phyloP scores from a whole-genome alignment of 441 rosid genomes.

The Populus hybrid region DNA sequence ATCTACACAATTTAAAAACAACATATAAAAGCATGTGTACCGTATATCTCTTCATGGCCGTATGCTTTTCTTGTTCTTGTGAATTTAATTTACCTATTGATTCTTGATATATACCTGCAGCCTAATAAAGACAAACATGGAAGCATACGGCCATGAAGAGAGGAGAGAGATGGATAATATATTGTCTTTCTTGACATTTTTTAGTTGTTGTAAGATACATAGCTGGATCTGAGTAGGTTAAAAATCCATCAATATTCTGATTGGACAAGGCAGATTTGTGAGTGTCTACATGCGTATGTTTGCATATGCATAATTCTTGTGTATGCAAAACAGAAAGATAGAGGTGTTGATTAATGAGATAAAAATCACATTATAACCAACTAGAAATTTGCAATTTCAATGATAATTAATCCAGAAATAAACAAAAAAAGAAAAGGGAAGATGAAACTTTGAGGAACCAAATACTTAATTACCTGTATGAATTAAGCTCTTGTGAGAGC shows the following conservation, averaged over 20 bases:
- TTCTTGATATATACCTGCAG: neutral
- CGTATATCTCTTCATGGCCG: no score
- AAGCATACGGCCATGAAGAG: neutral
- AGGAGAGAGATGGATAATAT: neutral
- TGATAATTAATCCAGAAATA: neutral
- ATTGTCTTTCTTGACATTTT: conserved; percentile 7
- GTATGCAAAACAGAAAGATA: neutral
- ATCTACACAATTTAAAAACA: neutral
- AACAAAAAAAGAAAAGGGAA: neutral
- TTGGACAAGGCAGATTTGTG: neutral
- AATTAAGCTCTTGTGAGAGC: neutral
- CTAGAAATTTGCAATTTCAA: neutral
- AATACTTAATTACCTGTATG: neutral
- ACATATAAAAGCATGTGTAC: neutral
- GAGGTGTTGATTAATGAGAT: neutral
- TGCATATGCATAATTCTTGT: neutral
- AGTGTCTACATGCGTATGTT: neutral
- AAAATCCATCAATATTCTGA: neutral
- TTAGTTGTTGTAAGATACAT: neutral
- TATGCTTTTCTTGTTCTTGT: conserved; percentile 21
- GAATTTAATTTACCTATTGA: conserved; percentile 2
- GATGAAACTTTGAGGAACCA: neutral
- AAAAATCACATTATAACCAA: neutral
- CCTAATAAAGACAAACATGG: conserved; percentile 2
- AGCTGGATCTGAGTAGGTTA: neutral